phyloP scores from a whole-genome alignment of 2,329 filamentous ascomycete species.

The Fusarium sororula region DNA sequence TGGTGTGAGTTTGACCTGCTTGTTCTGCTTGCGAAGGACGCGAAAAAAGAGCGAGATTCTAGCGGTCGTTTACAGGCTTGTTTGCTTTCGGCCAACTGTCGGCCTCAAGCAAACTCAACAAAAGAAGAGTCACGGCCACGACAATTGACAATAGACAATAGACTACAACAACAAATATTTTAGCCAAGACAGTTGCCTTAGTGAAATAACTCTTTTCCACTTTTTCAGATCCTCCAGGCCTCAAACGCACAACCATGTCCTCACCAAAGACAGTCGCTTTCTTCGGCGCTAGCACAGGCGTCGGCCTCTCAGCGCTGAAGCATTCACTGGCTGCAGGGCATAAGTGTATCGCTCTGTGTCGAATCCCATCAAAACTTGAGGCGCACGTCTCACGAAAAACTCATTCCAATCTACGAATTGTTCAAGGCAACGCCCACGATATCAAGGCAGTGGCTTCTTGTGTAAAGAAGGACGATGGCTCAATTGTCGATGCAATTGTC shows the following conservation, averaged over 20 bases:
- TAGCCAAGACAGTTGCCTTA: no score
- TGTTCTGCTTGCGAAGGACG: not conserved
- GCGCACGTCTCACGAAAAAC: constrained; percentile 43
- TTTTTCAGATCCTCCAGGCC: not conserved
- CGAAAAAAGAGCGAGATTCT: constrained; percentile 16
- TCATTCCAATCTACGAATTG: constrained; percentile 52
- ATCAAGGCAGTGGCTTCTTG: constrained; percentile 48
- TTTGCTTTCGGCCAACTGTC: constrained; percentile 28
- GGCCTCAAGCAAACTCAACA: not conserved
- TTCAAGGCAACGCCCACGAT: constrained; percentile 60
- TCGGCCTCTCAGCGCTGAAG: constrained; percentile 57
- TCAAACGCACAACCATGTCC: not conserved
- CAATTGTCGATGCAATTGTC: constrained; percentile 56
- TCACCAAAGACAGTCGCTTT: constrained; percentile 56
- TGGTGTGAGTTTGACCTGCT: not conserved
- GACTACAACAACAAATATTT: not conserved
- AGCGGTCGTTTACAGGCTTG: not conserved
- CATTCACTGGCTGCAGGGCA: constrained; percentile 56
- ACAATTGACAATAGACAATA: not conserved
- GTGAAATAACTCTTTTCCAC: not conserved
- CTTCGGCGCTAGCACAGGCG: constrained; percentile 63
- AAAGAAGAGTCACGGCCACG: not conserved
- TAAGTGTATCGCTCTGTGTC: constrained; percentile 59
- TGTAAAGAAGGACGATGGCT: constrained; percentile 44
- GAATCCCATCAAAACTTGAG: constrained; percentile 59